Base-by-base conservation (phyloP, 2,329 filamentous ascomycete species). In the Ophiostoma fasciatum region DNA sequence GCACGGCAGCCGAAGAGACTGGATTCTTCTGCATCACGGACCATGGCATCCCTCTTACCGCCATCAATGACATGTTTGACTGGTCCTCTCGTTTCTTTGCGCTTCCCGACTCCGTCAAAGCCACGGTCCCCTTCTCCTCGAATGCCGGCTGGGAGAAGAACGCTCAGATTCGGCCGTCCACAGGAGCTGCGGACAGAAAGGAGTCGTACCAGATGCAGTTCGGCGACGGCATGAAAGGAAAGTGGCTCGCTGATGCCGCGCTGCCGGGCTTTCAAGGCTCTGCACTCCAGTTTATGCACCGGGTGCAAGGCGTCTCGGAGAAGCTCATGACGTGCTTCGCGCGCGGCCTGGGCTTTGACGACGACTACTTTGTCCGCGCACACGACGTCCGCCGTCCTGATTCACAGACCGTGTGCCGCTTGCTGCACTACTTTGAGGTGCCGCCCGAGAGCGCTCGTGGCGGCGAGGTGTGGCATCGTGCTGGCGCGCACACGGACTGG, bases 201-300 rank as follows among this genome's bases (percentile, higher is more conserved):
- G 71, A 75, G 49, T 70, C 64, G 12, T 72, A 74, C 46, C 71
- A 75, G 48, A 56, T 75, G 50, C 71, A 75, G 45, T 73, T 70
- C 41, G 67, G 70, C 14, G 36, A 55, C 26, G 63, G 62, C 42
- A 69, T 74, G 64, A 48, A 59, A 7, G 60, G 57, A 25, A 52
- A 57, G 23, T 39, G 37, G 37, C 28, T 32, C 9, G 21, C 21
- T 9, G 33, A 35, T 13, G 28, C 22, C 19, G 21, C 23, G 19
- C 37, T 63, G 0, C 51, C 67, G 2, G 45, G 48, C 0, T 74
- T 74, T 50, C 69, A 71, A 60, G 47, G 56, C 23, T 56, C 59
- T 28, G 59, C 41, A 20, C 35, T 49, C 10, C 17, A n/a, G 1
- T 56, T 54, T 33, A 56, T 56, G 54, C 34, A 39, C 4, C 42